Evolutionary conservation across 2,329 filamentous ascomycete species (phyloP).

Genomic region (Shiraia sp.): DNA sequence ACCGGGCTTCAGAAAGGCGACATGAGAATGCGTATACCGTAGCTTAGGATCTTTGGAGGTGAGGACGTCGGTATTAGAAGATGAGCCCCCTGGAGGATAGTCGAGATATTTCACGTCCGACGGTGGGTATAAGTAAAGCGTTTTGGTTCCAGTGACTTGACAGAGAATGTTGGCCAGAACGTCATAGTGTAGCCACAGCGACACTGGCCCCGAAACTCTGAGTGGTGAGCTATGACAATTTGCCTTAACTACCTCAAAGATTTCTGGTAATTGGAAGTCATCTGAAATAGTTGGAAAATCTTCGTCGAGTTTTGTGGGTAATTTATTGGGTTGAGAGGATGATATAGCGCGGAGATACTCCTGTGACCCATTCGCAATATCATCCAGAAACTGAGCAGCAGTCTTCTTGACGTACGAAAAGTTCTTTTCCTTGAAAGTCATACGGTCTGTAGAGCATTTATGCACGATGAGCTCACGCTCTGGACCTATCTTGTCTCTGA

Average conservation of each 20-base stretch:
- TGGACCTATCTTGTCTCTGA: slow-evolving; percentile 55
- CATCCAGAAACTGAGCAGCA: slow-evolving; percentile 69
- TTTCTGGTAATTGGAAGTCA: slow-evolving; percentile 70
- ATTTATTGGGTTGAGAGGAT: slow-evolving; percentile 65
- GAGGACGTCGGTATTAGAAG: slow-evolving; percentile 77
- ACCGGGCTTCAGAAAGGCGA: slow-evolving; percentile 68
- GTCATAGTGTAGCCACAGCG: slow-evolving; percentile 91
- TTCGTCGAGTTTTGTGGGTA: slow-evolving; percentile 67
- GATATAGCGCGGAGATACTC: slow-evolving; percentile 83
- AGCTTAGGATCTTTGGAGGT: slow-evolving; percentile 26
- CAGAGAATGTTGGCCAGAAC: slow-evolving; percentile 88
- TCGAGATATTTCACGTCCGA: slow-evolving; percentile 70
- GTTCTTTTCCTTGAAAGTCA: slow-evolving; percentile 85
- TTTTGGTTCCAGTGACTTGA: slow-evolving; percentile 75
- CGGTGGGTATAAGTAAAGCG: slow-evolving; percentile 77
- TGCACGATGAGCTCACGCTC: slow-evolving; percentile 70
- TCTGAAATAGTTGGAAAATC: slow-evolving; percentile 72
- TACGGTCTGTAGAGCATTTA: slow-evolving; percentile 64
- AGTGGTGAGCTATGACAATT: slow-evolving; percentile 77
- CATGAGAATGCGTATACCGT: slow-evolving; percentile 61
- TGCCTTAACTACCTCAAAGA: slow-evolving; percentile 51
- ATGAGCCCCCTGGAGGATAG: slow-evolving; percentile 77
- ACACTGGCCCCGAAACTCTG: slow-evolving; percentile 76
- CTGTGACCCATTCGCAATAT: slow-evolving; percentile 60
- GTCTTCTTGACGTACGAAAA: slow-evolving; percentile 72